Evolutionary conservation across 2,329 filamentous ascomycete species (phyloP).

Genomic region (Xylariaceae sp.): DNA sequence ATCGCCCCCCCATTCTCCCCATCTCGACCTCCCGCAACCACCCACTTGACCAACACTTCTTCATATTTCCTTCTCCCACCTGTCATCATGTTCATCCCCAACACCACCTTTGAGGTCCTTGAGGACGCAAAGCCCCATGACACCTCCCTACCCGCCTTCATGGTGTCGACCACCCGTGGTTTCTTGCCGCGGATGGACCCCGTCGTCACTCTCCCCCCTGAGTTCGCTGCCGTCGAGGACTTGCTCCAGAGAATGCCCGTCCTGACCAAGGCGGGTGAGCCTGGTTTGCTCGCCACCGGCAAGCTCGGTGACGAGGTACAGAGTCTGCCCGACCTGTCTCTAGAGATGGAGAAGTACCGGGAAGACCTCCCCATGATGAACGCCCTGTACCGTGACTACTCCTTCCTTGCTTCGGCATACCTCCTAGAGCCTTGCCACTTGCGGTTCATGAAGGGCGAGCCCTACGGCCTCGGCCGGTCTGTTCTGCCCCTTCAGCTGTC

Average conservation of each 20-base stretch:
- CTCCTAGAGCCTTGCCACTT: conserved; percentile 88
- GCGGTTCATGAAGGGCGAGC: conserved; percentile 62
- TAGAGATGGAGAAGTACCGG: conserved; percentile 64
- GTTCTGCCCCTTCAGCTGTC: conserved; percentile 68
- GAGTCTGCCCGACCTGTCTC: conserved; percentile 73
- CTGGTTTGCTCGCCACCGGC: conserved; percentile 71
- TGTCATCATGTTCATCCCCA: conserved; percentile 25
- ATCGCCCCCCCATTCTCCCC: neutral
- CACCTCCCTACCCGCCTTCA: conserved; percentile 64
- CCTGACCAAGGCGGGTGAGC: conserved; percentile 63
- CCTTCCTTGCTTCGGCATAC: conserved; percentile 84
- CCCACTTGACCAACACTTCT: neutral
- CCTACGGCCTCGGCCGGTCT: conserved; percentile 73
- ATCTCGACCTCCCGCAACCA: neutral
- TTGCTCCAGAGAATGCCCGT: conserved; percentile 50
- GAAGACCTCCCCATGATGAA: conserved; percentile 75
- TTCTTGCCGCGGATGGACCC: conserved; percentile 67
- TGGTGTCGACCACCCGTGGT: conserved; percentile 69
- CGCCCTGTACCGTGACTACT: conserved; percentile 85
- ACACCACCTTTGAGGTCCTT: conserved; percentile 53
- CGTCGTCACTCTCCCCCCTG: conserved; percentile 58
- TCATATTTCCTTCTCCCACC: neutral
- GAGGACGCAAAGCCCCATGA: conserved; percentile 58
- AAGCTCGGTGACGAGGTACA: conserved; percentile 69
- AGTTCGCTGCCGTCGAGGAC: conserved; percentile 67